Conservation (phyloP, 129 eudicot genomes). For the Centella asiatica region DNA sequence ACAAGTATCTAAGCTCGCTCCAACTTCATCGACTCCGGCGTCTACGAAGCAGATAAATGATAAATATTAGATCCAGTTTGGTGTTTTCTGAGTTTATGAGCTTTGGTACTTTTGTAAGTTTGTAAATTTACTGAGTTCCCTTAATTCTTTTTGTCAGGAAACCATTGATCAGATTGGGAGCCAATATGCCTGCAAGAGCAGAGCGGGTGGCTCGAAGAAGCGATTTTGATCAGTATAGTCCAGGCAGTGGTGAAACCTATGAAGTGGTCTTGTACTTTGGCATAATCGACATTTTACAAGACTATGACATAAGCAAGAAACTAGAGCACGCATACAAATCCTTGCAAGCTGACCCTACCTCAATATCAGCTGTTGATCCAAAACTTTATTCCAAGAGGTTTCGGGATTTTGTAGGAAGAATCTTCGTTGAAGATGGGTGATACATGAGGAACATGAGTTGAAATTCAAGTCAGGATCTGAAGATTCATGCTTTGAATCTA, state of each 20-base stretch:
- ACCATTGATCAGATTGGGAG: conserved; percentile 80
- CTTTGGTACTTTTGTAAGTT: not conserved
- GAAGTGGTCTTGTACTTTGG: conserved; percentile 97
- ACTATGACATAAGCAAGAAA: conserved; percentile 91
- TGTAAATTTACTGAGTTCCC: not conserved
- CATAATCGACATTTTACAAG: conserved; percentile 86
- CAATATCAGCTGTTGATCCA: conserved; percentile 97
- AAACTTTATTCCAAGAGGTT: conserved; percentile 86
- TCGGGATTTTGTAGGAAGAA: conserved; percentile 73
- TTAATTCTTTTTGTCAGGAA: conserved; percentile 37
- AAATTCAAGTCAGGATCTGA: not conserved
- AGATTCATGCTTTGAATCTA: conserved; percentile 40
- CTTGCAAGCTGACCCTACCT: conserved; percentile 77
- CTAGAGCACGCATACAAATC: conserved; percentile 97
- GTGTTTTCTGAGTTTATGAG: not conserved
- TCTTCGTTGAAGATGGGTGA: conserved; percentile 77
- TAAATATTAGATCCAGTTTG: too few relatives aligned
- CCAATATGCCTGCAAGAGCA: conserved; percentile 97
- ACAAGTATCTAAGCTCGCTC: too few relatives aligned
- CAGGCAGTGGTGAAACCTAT: conserved; percentile 59
- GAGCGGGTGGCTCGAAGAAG: conserved; percentile 73
- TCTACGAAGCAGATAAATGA: too few relatives aligned
- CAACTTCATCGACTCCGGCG: not conserved
- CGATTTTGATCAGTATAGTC: conserved; percentile 73
- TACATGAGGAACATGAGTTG: not conserved